Evolutionary conservation across 495 filamentous ascomycete species (phyloP).

Genomic region (Apiosordaria backusii): DNA sequence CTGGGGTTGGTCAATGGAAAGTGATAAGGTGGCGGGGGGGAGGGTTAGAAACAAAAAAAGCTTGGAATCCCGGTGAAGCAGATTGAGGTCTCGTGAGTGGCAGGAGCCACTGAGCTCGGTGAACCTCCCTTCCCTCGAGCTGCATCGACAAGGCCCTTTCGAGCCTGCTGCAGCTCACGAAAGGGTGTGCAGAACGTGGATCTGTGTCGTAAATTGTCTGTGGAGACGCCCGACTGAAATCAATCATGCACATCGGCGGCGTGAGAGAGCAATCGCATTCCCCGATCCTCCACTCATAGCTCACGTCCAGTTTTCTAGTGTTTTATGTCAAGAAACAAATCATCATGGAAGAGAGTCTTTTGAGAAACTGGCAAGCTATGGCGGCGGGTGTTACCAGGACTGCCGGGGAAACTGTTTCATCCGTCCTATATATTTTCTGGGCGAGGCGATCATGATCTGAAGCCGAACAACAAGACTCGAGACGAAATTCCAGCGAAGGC

Average conservation of each 20-base stretch:
- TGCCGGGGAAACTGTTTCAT: no score
- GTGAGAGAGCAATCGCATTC: background rate
- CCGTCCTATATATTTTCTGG: background rate
- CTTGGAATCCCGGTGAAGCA: slow-evolving; percentile 18
- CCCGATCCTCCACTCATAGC: background rate
- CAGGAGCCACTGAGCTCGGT: slow-evolving; percentile 22
- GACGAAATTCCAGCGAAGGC: background rate
- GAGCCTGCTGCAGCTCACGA: slow-evolving; percentile 29
- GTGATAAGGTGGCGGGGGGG: background rate
- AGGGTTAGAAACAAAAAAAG: background rate
- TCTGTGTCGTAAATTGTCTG: slow-evolving; percentile 21
- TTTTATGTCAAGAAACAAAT: background rate
- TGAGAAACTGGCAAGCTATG: background rate
- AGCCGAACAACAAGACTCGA: background rate
- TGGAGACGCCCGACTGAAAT: background rate
- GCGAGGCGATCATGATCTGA: background rate
- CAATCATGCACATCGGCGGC: slow-evolving; percentile 17
- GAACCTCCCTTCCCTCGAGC: slow-evolving; percentile 19
- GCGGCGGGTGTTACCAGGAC: background rate
- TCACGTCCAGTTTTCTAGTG: background rate
- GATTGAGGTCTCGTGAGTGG: slow-evolving; percentile 17
- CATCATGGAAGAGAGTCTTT: background rate
- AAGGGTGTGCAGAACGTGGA: slow-evolving; percentile 25
- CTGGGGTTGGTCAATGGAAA: background rate
- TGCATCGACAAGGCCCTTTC: slow-evolving; percentile 28